Percentiles rank a stretch among this genome's conserved stretches.
phyloP scores from a whole-genome alignment of 441 rosid species.

The Syzygium syzygioides region DNA sequence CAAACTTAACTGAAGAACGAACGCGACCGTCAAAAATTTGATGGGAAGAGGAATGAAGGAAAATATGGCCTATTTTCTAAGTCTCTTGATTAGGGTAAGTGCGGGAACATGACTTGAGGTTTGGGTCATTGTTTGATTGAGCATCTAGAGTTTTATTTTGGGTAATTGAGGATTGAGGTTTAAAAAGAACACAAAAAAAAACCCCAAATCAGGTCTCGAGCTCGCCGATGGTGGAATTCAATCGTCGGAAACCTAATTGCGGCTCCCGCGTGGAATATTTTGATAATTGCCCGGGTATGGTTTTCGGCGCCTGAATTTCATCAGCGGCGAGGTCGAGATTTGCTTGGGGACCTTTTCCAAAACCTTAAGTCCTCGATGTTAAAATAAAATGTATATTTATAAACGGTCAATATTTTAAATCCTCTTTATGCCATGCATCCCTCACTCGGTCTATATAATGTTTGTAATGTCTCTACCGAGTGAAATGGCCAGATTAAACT shows the following conservation, averaged over 20 bases:
- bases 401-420: background rate
- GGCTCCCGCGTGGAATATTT: too few relatives aligned
- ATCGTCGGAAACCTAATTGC: background rate
- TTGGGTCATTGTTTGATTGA: too few relatives aligned
- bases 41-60: too few relatives aligned
- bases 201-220: background rate
- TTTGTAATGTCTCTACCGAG: background rate
- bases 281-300: background rate
- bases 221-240: background rate
- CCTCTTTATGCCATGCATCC: background rate
- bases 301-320: background rate
- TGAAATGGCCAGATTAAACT: background rate
- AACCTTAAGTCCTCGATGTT: background rate
- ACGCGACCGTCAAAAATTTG: too few relatives aligned
- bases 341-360: accelerated
- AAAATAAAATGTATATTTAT: background rate
- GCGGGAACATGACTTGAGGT: too few relatives aligned
- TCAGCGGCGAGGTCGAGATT: background rate
- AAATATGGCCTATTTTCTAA: too few relatives aligned
- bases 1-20: too few relatives aligned
- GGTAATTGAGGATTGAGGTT: too few relatives aligned
- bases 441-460: background rate
- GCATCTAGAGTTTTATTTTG: too few relatives aligned
- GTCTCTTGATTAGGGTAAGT: too few relatives aligned
- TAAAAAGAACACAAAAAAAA: too few relatives aligned